Evolutionary conservation across 2,329 filamentous ascomycete species (phyloP).

Genomic region (Penicillium sp.): DNA sequence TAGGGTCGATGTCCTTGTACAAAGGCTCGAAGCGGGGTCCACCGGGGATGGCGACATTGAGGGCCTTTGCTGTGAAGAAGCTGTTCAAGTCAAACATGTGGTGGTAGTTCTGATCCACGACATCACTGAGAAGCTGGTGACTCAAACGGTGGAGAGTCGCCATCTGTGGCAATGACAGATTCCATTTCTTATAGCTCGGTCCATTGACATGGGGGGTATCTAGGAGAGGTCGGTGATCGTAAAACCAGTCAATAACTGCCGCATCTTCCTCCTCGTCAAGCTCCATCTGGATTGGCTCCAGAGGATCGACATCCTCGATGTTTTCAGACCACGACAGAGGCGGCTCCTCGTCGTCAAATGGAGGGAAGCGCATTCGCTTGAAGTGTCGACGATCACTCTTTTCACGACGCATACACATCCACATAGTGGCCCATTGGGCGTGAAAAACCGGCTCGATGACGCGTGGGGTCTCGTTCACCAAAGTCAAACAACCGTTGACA

Average conservation of each 20-base stretch:
- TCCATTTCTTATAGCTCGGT: conserved; percentile 95
- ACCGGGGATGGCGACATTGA: conserved; percentile 97
- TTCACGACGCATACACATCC: conserved; percentile 96
- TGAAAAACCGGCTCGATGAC: conserved; percentile 98
- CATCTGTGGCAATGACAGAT: conserved; percentile 91
- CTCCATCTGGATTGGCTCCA: conserved; percentile 98
- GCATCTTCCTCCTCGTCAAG: conserved; percentile 90
- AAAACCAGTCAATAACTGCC: conserved; percentile 94
- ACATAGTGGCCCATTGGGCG: conserved; percentile 99
- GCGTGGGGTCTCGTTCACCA: conserved; percentile 94
- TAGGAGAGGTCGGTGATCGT: conserved; percentile 85
- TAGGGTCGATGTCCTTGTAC: conserved; percentile 98
- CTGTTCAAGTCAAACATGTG: conserved; percentile 95
- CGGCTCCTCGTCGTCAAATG: conserved; percentile 97
- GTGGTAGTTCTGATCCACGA: conserved; percentile 95
- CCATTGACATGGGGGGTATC: conserved; percentile 95
- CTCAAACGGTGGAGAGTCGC: conserved; percentile 90
- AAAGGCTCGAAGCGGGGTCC: conserved; percentile 94
- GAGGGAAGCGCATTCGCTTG: conserved; percentile 98
- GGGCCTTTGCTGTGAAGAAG: conserved; percentile 91
- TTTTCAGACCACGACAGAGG: conserved; percentile 98
- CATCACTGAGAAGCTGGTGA: conserved; percentile 83
- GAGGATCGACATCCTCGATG: conserved; percentile 94
- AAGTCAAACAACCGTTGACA: conserved; percentile 92
- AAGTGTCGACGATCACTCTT: conserved; percentile 95